These are phyloP conservation scores for Cinnamomum chago DNA, from an alignment of 164 flowering plant genomes.

Conservation along the genomic window DNA sequence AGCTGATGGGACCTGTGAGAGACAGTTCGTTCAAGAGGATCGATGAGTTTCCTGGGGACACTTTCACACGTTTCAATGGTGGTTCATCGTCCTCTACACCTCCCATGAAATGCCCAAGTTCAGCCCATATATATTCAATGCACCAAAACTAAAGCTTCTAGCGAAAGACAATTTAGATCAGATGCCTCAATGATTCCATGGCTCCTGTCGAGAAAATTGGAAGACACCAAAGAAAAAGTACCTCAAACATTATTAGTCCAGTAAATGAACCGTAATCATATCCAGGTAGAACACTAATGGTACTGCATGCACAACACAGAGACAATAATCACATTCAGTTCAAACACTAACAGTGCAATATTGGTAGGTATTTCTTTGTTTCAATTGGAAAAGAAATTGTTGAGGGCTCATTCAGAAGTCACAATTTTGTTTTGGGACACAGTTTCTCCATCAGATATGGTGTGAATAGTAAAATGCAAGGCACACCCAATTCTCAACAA, in stretches of 20 bases:
- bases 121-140: constrained; percentile 61
- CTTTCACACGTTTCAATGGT: constrained; percentile 68
- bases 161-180: not conserved
- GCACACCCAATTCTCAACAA: not conserved
- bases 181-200: not conserved
- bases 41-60: constrained; percentile 33
- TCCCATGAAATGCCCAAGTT: constrained; percentile 83
- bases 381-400: not conserved
- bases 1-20: constrained; percentile 37
- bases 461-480: not conserved
- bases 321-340: constrained; percentile 1
- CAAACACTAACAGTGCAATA: not conserved
- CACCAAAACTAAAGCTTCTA: not conserved
- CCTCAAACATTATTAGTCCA: not conserved
- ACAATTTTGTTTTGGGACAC: not conserved
- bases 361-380: not conserved
- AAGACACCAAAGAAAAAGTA: not conserved
- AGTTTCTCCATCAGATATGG: not conserved
- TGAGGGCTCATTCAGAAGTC: not conserved
- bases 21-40: constrained; percentile 36
- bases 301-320: not conserved
- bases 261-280: not conserved
- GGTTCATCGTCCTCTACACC: constrained; percentile 78
- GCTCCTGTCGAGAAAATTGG: not conserved
- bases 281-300: not conserved